These are phyloP conservation scores for Phylloporus arenicola DNA, from an alignment of 768 basidiomycete genomes.

Conservation along the genomic window DNA sequence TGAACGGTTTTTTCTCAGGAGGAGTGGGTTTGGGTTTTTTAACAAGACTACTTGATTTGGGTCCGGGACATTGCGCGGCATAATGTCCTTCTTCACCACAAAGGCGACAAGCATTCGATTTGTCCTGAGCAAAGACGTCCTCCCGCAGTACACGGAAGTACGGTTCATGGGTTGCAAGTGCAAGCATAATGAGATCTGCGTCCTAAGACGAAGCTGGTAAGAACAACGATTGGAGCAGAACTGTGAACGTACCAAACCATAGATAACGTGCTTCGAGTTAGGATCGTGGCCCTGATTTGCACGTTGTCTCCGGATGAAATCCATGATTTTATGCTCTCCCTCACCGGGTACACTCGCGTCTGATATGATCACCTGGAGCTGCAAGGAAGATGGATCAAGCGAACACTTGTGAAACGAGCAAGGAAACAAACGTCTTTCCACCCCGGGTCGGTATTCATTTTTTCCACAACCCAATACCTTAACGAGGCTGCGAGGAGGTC, in stretches of 20 bases:
- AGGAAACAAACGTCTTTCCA: constrained; percentile 75
- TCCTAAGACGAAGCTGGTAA: constrained; percentile 49
- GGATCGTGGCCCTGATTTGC: constrained; percentile 86
- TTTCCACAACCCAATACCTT: constrained; percentile 94
- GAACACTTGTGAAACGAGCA: neutral
- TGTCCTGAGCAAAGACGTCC: constrained; percentile 91
- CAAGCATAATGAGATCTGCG: constrained; percentile 98
- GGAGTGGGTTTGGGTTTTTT: constrained; percentile 41
- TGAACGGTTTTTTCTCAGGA: constrained; percentile 84
- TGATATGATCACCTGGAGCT: constrained; percentile 96
- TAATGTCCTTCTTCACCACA: constrained; percentile 96
- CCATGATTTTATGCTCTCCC: constrained; percentile 99
- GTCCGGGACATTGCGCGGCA: constrained; percentile 89
- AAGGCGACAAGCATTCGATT: constrained; percentile 74
- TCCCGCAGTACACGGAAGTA: constrained; percentile 95
- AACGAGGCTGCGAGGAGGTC: constrained; percentile 79
- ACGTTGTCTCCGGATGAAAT: constrained; percentile 89
- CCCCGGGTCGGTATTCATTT: constrained; percentile 91
- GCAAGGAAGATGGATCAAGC: neutral
- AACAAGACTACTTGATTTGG: constrained; percentile 54
- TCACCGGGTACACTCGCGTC: constrained; percentile 97
- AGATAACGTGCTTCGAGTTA: constrained; percentile 95
- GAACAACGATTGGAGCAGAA: neutral
- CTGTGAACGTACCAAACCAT: constrained; percentile 69
- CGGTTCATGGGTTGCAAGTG: constrained; percentile 97